Base-by-base conservation (phyloP, 2,329 filamentous ascomycete species). In the Xylariales sp. region DNA sequence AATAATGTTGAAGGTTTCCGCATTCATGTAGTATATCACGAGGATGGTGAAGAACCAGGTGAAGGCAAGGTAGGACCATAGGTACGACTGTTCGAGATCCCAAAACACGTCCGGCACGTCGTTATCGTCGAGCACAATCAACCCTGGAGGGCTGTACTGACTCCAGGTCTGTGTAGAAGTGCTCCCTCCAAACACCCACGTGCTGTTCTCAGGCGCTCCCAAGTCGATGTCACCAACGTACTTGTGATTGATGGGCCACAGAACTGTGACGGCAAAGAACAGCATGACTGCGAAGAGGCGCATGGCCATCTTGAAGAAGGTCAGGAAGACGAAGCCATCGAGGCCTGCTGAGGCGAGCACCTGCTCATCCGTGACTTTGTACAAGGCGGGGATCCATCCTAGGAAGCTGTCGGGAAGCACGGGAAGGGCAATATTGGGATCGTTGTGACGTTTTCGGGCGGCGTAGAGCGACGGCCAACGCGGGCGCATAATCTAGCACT, bases 11-110 rank as follows among this genome's bases (percentile, higher is more conserved):
- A 84, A 79, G 0, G 93, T 97, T 62, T 95, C 84, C 29, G 76
- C 75, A 41, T 91, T 80, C 52, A 97, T 81, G 49, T 91, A 77
- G 57, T 90, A 95, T 11, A 96, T 68, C 0, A 87, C 85, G 29
- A 97, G 65, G 2, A 70, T 78, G 5, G 85, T 91, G 60, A 97
- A 98, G 35, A 97, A 73, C 66, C 96, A 98, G 2, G 89, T 87
- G 52, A 98, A 98, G n/a, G 86, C 71, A 12, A 95, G 77, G 55
- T 97, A 96, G 53, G 91, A 86, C 89, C 91, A 96, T 2, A 96
- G 67, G 52, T 90, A 95, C 18, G 31, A 50, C 49, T n/a, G 19
- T 12, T 40, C 36, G 18, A 16, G 21, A n/a, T 31, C 11, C 15
- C 29, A 16, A 20, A 19, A 40, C 6, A 17, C 25, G 4, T 40